Percentiles rank a stretch among this genome's conserved stretches.
phyloP scores from a whole-genome alignment of 805 yeast genomes.

The Candida tibetensis region DNA sequence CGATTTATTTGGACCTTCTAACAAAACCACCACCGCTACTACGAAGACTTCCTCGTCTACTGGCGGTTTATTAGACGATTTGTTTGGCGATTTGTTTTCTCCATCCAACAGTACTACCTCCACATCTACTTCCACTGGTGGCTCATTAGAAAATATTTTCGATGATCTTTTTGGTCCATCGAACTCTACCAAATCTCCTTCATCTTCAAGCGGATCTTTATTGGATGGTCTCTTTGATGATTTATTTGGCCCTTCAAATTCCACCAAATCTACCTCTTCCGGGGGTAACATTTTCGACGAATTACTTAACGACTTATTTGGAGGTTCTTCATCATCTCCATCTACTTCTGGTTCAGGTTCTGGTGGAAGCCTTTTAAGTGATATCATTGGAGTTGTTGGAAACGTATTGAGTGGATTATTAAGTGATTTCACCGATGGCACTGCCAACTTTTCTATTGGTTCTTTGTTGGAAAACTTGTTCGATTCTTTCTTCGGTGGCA shows the following conservation, averaged over 20 bases:
- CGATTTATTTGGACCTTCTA: constrained; percentile 14
- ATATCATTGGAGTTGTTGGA: constrained; percentile 13
- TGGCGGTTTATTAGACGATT: constrained; percentile 5
- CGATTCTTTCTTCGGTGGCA: constrained; percentile 14
- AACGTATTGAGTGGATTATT: constrained; percentile 10
- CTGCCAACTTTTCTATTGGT: constrained; percentile 9
- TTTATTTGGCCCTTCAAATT: constrained; percentile 12
- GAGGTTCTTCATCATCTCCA: constrained; percentile 5
- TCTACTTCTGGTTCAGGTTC: constrained; percentile 9
- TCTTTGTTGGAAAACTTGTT: constrained; percentile 13
- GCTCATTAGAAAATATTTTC: constrained; percentile 9
- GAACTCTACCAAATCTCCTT: constrained; percentile 5
- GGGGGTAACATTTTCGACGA: constrained; percentile 8
- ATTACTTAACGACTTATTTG: constrained; percentile 14
- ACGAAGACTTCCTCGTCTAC: constrained; percentile 6
- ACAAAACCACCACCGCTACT: constrained; percentile 5
- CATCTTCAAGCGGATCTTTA: constrained; percentile 6
- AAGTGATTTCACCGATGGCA: constrained; percentile 2
- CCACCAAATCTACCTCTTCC: constrained; percentile 6
- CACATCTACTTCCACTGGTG: constrained; percentile 8
- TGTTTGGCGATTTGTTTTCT: constrained; percentile 13
- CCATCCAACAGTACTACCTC: constrained; percentile 9
- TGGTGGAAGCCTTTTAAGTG: constrained; percentile 10
- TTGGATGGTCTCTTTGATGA: constrained; percentile 12
- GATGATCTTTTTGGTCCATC: constrained; percentile 7